Evolutionary conservation across 208 protist species (phyloP), one percentile per base, ranked within the genome.

Genomic region (Acanthamoeba lenticulata): DNA sequence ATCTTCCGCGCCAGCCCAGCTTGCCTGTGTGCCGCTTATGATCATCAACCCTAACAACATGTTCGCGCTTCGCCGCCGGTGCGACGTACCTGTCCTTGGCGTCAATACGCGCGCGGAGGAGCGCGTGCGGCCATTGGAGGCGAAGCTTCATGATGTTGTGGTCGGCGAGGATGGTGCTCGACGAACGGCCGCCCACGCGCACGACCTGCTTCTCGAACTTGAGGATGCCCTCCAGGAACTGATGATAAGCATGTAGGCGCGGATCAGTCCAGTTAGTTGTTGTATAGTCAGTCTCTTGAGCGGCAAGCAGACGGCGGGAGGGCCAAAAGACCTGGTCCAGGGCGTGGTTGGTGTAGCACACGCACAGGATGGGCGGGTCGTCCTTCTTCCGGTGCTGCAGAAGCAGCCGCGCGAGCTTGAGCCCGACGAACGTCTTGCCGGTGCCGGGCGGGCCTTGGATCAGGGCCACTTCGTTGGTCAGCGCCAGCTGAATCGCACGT

Each of bases 281-380:
- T 77, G n/a, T 40, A n/a, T n/a, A n/a, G n/a, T n/a, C n/a, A n/a
- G n/a, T n/a, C n/a, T n/a, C n/a, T n/a, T n/a, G n/a, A n/a, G n/a
- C n/a, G n/a, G n/a, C n/a, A n/a, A n/a, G n/a, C n/a, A n/a, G n/a
- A n/a, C n/a, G n/a, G n/a, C n/a, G n/a, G n/a, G n/a, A n/a, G n/a
- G n/a, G n/a, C n/a, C n/a, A n/a, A n/a, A n/a, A n/a, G 4, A 97
- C 95, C 90, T 97, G 96, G 55, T 97, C 97, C 1, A 97, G 88
- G 1, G 97, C 97, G 77, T 97, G 97, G 62, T 97, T 97, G 6
- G 97, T 97, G 36, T 97, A 97, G 88, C 96, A 97, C 13, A 96
- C 44, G 7, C 94, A 74, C 15, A 96, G 90, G 0, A 97, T 94
- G 38, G 94, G 93, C 17, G 27, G 57, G 34, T 0, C 1, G 21